phyloP scores from a whole-genome alignment of 495 filamentous ascomycete species.

The Neurospora africana region DNA sequence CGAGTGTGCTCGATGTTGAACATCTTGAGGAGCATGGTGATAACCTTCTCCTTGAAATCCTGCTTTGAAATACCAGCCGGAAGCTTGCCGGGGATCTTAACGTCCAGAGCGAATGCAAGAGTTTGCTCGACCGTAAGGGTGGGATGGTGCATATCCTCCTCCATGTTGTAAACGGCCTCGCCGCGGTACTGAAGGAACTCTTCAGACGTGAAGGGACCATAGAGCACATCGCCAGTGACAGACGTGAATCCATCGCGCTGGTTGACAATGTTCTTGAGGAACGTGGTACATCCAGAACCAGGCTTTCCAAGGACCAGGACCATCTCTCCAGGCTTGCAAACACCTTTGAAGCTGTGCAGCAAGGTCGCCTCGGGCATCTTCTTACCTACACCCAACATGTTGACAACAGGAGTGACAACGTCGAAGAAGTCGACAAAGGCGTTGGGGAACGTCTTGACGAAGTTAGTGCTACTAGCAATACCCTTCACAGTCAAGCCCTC shows the following conservation, averaged over 20 bases:
- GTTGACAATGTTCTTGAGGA: constrained; percentile 77
- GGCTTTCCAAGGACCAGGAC: constrained; percentile 79
- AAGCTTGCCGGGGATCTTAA: constrained; percentile 65
- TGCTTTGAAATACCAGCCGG: constrained; percentile 53
- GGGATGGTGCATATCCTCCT: constrained; percentile 73
- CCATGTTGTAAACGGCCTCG: constrained; percentile 78
- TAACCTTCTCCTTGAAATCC: constrained; percentile 61
- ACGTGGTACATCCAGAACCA: constrained; percentile 79
- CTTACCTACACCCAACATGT: constrained; percentile 46
- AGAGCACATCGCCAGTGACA: constrained; percentile 67
- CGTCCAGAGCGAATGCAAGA: constrained; percentile 70
- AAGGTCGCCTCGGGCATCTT: constrained; percentile 57
- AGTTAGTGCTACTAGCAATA: constrained; percentile 63
- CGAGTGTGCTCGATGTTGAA: constrained; percentile 81
- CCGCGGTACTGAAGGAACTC: constrained; percentile 60
- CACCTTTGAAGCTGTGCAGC: constrained; percentile 42
- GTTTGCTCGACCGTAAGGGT: constrained; percentile 79
- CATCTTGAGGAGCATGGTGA: constrained; percentile 65
- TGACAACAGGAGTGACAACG: constrained; percentile 47
- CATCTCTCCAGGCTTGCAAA: constrained; percentile 75
- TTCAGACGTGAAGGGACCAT: constrained; percentile 56
- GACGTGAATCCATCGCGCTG: constrained; percentile 69
- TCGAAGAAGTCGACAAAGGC: constrained; percentile 72
- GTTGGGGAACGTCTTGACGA: constrained; percentile 73
- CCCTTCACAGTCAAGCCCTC: constrained; percentile 68